Percentiles rank a stretch among this genome's conserved stretches.
phyloP scores from a whole-genome alignment of 2,329 filamentous ascomycete genomes.

The Ophiostoma sp. region DNA sequence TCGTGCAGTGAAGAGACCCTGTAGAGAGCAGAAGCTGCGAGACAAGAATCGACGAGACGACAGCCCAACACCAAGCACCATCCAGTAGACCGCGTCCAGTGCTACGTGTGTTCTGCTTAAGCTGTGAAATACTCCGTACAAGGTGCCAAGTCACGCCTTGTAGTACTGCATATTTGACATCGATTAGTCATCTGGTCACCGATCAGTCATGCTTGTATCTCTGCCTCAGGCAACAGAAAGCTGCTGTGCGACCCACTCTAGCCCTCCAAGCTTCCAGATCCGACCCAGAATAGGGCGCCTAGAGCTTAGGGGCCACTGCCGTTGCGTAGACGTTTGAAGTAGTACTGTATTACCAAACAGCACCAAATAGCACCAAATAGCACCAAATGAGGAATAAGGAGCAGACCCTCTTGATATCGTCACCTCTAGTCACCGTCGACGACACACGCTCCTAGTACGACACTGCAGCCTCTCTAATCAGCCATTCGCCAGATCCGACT shows the following conservation, averaged over 20 bases:
- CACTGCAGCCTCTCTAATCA: not conserved
- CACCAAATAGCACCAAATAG: not conserved
- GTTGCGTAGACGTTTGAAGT: not conserved
- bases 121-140: not conserved
- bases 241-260: not conserved
- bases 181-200: not conserved
- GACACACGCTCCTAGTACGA: not conserved
- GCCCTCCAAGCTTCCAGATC: conserved; percentile 6
- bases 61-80: not conserved
- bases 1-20: not conserved
- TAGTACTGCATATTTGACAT: not conserved
- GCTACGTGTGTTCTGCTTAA: no score
- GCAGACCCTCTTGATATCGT: not conserved
- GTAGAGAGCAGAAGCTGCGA: not conserved
- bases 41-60: not conserved
- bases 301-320: not conserved
- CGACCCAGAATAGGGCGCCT: not conserved
- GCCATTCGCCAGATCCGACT: not conserved
- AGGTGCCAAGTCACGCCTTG: not conserved
- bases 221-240: not conserved
- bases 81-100: not conserved
- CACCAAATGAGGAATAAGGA: not conserved
- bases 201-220: not conserved
- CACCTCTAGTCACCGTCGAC: not conserved
- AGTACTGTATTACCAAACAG: not conserved